These are phyloP conservation scores for Dichotomopilus funicola DNA, from an alignment of 2,329 filamentous ascomycete species.

Conservation along the genomic window DNA sequence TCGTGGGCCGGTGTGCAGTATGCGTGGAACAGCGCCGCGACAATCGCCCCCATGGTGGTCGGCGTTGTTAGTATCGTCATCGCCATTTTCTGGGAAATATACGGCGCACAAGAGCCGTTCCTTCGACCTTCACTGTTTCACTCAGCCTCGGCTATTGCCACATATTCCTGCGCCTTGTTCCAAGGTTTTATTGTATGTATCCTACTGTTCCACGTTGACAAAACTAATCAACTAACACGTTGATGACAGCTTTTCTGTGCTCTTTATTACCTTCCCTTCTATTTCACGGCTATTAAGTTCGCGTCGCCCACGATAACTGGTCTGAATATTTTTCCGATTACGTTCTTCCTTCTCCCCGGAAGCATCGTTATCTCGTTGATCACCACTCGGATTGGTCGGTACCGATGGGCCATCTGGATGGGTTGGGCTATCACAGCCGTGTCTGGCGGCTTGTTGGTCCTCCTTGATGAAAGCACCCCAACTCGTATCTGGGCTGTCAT, in stretches of 20 bases:
- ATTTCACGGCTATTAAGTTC: slow-evolving; percentile 32
- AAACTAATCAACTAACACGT: background rate
- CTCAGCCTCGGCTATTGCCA: slow-evolving; percentile 25
- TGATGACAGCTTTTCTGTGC: slow-evolving; percentile 25
- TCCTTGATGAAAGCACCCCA: slow-evolving; percentile 25
- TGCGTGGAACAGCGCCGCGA: slow-evolving; percentile 35
- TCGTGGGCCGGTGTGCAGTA: slow-evolving; percentile 40
- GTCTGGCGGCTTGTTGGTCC: slow-evolving; percentile 24
- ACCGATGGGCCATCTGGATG: slow-evolving; percentile 33
- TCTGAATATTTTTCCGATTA: slow-evolving; percentile 31
- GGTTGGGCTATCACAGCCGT: slow-evolving; percentile 31
- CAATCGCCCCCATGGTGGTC: slow-evolving; percentile 38
- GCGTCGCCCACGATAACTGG: slow-evolving; percentile 30
- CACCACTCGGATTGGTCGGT: slow-evolving; percentile 29
- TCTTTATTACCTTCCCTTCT: slow-evolving; percentile 34
- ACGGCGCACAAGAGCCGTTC: slow-evolving; percentile 28
- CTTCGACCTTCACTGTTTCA: slow-evolving; percentile 28
- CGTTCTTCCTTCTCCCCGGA: slow-evolving; percentile 27
- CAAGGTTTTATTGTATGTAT: slow-evolving; percentile 31
- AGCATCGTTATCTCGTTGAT: slow-evolving; percentile 30
- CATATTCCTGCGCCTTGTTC: slow-evolving; percentile 28
- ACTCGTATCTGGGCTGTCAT: slow-evolving; percentile 31
- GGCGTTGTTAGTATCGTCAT: slow-evolving; percentile 34
- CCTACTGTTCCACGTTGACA: background rate
- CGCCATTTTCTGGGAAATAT: slow-evolving; percentile 34